Evolutionary conservation across 2,329 filamentous ascomycete species (phyloP), one percentile per base, ranked within the genome.

Genomic region (Cladosporium sp.): DNA sequence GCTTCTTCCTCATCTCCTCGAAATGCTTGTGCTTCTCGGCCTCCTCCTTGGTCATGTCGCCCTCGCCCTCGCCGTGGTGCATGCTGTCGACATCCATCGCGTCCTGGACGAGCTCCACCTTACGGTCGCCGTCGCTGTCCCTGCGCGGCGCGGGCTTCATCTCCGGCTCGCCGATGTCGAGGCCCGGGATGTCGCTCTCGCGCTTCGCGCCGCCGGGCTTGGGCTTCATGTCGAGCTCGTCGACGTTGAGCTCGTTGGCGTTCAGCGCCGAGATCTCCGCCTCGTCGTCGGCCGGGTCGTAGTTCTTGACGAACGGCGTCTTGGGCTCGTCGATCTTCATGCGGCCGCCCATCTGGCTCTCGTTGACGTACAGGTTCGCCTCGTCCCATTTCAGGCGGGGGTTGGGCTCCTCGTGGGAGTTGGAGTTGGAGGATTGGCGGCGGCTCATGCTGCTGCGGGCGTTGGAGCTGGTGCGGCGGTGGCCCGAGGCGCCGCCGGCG

Each of bases 281-380:
- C 48, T 89, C 89, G 58, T 97, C 92, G 66, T 96, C 89, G 40
- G 83, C 70, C 4, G 91, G 90, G 66, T 97, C 88, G 71, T 96
- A 96, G 65, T 90, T 89, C 66, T 86, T 87, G 34, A 89, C 93
- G 69, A 92, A 98, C 4, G 93, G 93, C 7, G 93, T 98, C 79
- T 98, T 98, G 56, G 93, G 93, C 75, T 98, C 93, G 61, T 90
- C 88, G 59, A 98, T 98, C 78, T 97, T 98, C 93, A 98, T 98
- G 54, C 91, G 96, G 57, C 87, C 86, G 55, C 85, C 89, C 72
- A 88, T 91, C 72, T 97, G 89, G 72, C 97, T 92, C 74, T 98
- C 93, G 7, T 93, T 93, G 49, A 98, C 80, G 73, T 96, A 98
- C 32, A 98, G 80, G 68, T 98, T 98, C 43, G 89, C 93, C 75